Percentiles rank a stretch among this genome's conserved stretches.
These are phyloP conservation scores for Aspergillus asperescens DNA, from an alignment of 495 filamentous ascomycete genomes.

Conservation along the genomic window DNA sequence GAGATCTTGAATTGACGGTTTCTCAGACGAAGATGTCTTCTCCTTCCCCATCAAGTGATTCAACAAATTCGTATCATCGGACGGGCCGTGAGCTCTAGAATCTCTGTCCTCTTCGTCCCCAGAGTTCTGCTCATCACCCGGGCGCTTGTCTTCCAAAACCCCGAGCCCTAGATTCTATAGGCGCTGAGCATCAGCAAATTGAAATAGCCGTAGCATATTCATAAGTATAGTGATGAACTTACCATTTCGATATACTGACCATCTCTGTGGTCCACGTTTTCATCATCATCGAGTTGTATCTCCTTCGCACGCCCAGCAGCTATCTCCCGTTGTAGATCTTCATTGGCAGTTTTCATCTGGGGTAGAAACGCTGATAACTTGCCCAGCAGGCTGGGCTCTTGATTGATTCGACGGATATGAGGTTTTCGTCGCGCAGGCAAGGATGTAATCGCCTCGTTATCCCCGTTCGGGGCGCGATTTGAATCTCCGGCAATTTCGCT, in stretches of 20 bases:
- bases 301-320: constrained; percentile 33
- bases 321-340: constrained; percentile 39
- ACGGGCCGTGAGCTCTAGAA: not conserved
- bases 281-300: constrained; percentile 35
- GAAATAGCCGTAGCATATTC: not conserved
- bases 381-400: constrained; percentile 30
- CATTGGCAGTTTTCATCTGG: constrained; percentile 45
- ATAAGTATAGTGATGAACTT: constrained; percentile 13
- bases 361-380: constrained; percentile 44
- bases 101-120: constrained; percentile 13
- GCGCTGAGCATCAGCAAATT: not conserved
- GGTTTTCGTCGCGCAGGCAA: constrained; percentile 35
- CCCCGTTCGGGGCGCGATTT: not conserved
- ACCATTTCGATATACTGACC: constrained; percentile 52
- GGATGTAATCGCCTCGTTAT: not conserved
- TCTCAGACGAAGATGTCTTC: constrained; percentile 23
- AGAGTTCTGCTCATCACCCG: constrained; percentile 17
- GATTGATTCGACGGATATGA: constrained; percentile 27
- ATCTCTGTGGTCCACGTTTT: constrained; percentile 23
- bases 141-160: constrained; percentile 45
- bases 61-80: constrained; percentile 34
- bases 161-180: constrained; percentile 48
- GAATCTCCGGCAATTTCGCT: constrained; percentile 5
- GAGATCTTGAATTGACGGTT: constrained; percentile 43
- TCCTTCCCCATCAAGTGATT: constrained; percentile 39